Evolutionary conservation across 2,329 filamentous ascomycete species (phyloP).

Genomic region (Talaromyces sp.): DNA sequence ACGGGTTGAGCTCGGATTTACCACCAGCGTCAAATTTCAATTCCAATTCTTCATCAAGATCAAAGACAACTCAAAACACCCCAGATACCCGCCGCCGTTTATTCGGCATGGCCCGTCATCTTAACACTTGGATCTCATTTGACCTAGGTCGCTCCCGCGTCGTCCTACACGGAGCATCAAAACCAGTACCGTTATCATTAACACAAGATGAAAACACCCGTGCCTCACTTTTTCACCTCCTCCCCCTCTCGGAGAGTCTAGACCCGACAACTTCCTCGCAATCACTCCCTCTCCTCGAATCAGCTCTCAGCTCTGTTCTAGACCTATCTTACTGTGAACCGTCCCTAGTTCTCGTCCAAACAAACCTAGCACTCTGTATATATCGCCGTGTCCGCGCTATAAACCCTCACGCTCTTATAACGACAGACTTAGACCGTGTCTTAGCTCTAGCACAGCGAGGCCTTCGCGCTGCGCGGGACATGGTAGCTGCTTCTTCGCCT

Average conservation of each 20-base stretch:
- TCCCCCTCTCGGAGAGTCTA: slow-evolving; percentile 57
- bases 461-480: slow-evolving; percentile 51
- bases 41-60: neutral
- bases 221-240: slow-evolving; percentile 54
- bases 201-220: neutral
- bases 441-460: slow-evolving; percentile 50
- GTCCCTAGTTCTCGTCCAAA: slow-evolving; percentile 54
- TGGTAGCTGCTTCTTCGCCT: slow-evolving; percentile 50
- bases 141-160: slow-evolving; percentile 61
- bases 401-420: slow-evolving; percentile 47
- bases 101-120: slow-evolving; percentile 57
- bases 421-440: slow-evolving; percentile 49
- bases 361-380: slow-evolving; percentile 59
- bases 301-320: slow-evolving; percentile 47
- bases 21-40: neutral
- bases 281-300: slow-evolving; percentile 47
- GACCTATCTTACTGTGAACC: slow-evolving; percentile 44
- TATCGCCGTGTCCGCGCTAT: slow-evolving; percentile 58
- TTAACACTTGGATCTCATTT: slow-evolving; percentile 63
- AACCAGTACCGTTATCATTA: slow-evolving; percentile 35
- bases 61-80: slow-evolving; percentile 16
- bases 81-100: slow-evolving; percentile 48
- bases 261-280: slow-evolving; percentile 52
- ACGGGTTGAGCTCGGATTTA: neutral
- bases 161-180: slow-evolving; percentile 48